Base-by-base conservation (phyloP, 352 stramenopile species). In the Phytopythium ostracodes region DNA sequence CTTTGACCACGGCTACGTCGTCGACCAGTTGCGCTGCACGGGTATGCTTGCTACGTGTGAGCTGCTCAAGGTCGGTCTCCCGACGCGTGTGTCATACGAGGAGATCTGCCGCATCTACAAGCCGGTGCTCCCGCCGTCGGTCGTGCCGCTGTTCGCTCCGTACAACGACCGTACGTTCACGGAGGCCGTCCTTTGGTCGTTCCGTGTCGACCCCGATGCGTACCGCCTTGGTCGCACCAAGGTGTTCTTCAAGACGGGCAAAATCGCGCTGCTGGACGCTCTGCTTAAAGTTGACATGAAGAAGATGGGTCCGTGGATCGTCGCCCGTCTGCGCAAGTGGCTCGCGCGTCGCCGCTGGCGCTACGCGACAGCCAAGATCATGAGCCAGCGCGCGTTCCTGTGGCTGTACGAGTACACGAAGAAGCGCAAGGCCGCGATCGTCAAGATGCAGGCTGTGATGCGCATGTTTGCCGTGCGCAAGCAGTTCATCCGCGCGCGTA, bases 161-260 rank as follows among this genome's bases (percentile, higher is more conserved):
- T 92, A 96, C 76, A 94, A 90, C 62, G 80, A 96, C 43, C 83
- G 77, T 35, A 92, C 88, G 25, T 92, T 97, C 63, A 94, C 91
- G 53, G 79, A 91, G 56, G 90, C 89, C 12, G 85, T 97, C 27
- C 68, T 97, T 27, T 97, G 87, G 87, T 92, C 89, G 24, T 97
- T 97, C 78, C 86, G 86, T 50, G 86, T 97, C 17, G 82, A 92
- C 46, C 68, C 77, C 4, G 84, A 95, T 44, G 84, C 84, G 20
- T 97, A 97, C 70, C 84, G 84, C 52, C 77, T 97, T 10, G 90
- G 90, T 67, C 80, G 83, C 35, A 97, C 90, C 14, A 92, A 92
- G 67, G 87, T 97, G 25, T 97, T 97, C 71, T 97, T 97, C 72
- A 95, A 93, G 76, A 94, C 89, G 18, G 90, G 90, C 63, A 94